A percentile compares a stretch with the other conserved stretches of the same genome.
Conservation (phyloP, 495 filamentous ascomycete species). For the Xylaria flabelliformis region DNA sequence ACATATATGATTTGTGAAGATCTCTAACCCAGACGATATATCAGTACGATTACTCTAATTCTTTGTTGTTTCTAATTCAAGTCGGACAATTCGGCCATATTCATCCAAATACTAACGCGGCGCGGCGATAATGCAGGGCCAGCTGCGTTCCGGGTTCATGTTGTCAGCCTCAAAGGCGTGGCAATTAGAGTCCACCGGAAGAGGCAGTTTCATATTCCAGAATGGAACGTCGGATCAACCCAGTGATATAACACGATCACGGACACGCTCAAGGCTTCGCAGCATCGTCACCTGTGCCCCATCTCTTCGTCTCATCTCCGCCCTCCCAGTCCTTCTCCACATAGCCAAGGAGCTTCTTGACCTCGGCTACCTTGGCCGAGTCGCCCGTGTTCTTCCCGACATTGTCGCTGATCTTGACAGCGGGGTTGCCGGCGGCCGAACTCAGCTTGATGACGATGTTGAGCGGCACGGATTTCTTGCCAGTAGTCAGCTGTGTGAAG, state of each 20-base stretch:
- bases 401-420: conserved; percentile 97
- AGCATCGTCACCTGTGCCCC: conserved; percentile 56
- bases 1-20: neutral
- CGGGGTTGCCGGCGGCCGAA: conserved; percentile 79
- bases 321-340: conserved; percentile 80
- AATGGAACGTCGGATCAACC: neutral
- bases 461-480: conserved; percentile 86
- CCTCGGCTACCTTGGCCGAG: conserved; percentile 73
- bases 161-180: neutral
- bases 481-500: conserved; percentile 68
- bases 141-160: neutral
- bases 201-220: neutral
- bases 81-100: neutral
- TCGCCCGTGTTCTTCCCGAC: conserved; percentile 96
- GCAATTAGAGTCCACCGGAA: neutral
- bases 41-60: neutral
- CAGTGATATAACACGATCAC: neutral
- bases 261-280: neutral
- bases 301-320: conserved; percentile 83
- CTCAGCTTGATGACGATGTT: conserved; percentile 98
- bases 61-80: neutral
- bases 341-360: conserved; percentile 87
- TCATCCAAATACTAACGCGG: neutral
- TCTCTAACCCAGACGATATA: neutral
- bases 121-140: neutral